phyloP scores from a whole-genome alignment of 352 stramenopile species.

The Globisporangium sylvaticum region DNA sequence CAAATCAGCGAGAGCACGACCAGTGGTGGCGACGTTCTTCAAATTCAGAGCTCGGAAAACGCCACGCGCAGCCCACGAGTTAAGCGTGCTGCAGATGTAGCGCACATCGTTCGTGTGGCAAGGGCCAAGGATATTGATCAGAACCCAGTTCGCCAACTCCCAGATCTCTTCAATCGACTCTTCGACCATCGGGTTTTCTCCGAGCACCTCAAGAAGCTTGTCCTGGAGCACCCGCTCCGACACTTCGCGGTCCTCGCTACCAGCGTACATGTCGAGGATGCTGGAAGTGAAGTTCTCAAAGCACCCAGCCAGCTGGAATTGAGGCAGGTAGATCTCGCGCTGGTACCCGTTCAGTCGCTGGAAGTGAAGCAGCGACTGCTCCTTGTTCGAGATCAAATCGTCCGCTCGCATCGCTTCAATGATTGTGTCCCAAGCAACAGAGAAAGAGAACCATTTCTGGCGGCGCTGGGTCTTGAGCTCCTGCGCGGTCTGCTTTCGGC shows the following conservation, averaged over 20 bases:
- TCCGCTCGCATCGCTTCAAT: conserved; percentile 94
- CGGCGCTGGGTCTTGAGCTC: conserved; percentile 91
- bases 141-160: conserved; percentile 94
- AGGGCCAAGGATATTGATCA: conserved; percentile 93
- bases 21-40: conserved; percentile 61
- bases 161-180: conserved; percentile 95
- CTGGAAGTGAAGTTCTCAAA: conserved; percentile 90
- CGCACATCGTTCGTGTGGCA: conserved; percentile 94
- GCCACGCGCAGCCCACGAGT: conserved; percentile 71
- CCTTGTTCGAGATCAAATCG: conserved; percentile 87
- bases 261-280: conserved; percentile 72
- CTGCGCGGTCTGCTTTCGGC: conserved; percentile 73
- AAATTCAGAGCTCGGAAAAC: conserved; percentile 79
- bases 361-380: conserved; percentile 93
- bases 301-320: conserved; percentile 97
- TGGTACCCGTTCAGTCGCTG: conserved; percentile 94
- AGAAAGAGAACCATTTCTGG: conserved; percentile 98
- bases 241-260: conserved; percentile 38
- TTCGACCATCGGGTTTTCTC: conserved; percentile 78
- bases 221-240: conserved; percentile 76
- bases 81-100: conserved; percentile 85
- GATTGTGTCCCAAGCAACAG: conserved; percentile 96
- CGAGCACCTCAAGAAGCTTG: conserved; percentile 77
- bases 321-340: conserved; percentile 97
- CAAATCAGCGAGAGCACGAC: conserved; percentile 64